A percentile compares a stretch with the other conserved stretches of the same genome.
These are phyloP conservation scores for Pleurozium schreberi DNA, from an alignment of 225 moss, liverwort and hornwort genomes.

Conservation along the genomic window DNA sequence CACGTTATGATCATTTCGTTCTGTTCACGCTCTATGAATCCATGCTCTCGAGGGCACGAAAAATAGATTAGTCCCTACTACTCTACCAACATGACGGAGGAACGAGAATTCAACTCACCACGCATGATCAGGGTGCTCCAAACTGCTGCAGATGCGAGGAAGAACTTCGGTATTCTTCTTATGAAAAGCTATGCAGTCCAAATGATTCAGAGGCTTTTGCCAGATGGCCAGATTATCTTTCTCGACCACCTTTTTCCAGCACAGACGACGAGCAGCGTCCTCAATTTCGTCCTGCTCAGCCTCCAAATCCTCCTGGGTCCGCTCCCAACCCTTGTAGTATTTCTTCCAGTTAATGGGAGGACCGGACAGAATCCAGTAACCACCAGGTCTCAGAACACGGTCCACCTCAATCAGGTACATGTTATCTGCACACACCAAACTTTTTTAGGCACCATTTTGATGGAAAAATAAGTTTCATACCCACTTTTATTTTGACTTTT, in stretches of 20 bases:
- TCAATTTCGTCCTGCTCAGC: conserved; percentile 70
- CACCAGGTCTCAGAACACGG: conserved; percentile 84
- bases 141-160: conserved; percentile 61
- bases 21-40: not conserved
- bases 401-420: conserved; percentile 72
- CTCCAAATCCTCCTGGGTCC: conserved; percentile 55
- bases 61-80: not conserved
- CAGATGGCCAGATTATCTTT: conserved; percentile 89
- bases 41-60: not conserved
- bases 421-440: conserved; percentile 55
- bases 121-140: conserved; percentile 66
- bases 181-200: conserved; percentile 33
- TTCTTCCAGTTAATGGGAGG: conserved; percentile 78
- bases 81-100: not conserved
- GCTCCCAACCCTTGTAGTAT: conserved; percentile 67
- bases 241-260: conserved; percentile 75
- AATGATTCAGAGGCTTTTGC: conserved; percentile 79
- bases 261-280: conserved; percentile 57
- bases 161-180: conserved; percentile 25
- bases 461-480: too few species aligned
- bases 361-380: conserved; percentile 86
- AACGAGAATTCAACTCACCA: conserved; percentile 25
- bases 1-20: not conserved
- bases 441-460: too few species aligned
- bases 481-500: too few species aligned